Evolutionary conservation across 805 yeast species (phyloP), one percentile per base, ranked within the genome.

Genomic region (Yarrowia bubula): DNA sequence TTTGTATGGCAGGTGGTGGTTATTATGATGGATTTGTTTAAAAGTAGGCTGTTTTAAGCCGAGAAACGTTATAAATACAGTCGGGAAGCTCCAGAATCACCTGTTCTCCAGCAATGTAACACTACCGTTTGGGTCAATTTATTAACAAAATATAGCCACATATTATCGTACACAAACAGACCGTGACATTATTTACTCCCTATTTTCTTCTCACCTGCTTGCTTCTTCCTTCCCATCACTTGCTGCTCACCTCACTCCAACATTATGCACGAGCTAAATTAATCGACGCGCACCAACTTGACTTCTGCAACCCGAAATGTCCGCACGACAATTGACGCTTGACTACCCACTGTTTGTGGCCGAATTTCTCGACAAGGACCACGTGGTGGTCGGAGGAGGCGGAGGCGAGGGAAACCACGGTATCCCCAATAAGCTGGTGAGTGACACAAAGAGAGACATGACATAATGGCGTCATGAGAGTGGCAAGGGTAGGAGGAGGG

Each of bases 341-440:
- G 75, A 72, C 28, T 72, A 71, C 43, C 98, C 99, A 1, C 80
- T 92, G 11, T 89, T 88, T 70, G 93, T 91, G 2, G 87, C 93
- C 63, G 83, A 84, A 67, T 92, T 90, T 73, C 78, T 86, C 50
- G 80, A 83, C 69, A 81, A 86, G 68, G 76, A 79, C 67, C 82
- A 86, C 1, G 74, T 92, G 32, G 75, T 92, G 57, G 88, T 88
- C 33, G 86, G 91, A 2, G 99, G 99, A 46, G 99, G 99, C 50
- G 98, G 98, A 35, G 98, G 98, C 31, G 96, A 90, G 74, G 96
- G 96, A 9, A 86, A 86, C 71, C 88, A 90, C 71, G 97, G 96
- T 35, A 86, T 91, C 65, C 89, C 92, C 44, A 93, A 93, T 75
- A 90, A 89, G 73, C 78, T 93, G 68, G 72, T 73, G 42, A 55